Evolutionary conservation across 2,329 filamentous ascomycete genomes (phyloP), one percentile per base, ranked within the genome.

Genomic region (Trichoderma sp.): DNA sequence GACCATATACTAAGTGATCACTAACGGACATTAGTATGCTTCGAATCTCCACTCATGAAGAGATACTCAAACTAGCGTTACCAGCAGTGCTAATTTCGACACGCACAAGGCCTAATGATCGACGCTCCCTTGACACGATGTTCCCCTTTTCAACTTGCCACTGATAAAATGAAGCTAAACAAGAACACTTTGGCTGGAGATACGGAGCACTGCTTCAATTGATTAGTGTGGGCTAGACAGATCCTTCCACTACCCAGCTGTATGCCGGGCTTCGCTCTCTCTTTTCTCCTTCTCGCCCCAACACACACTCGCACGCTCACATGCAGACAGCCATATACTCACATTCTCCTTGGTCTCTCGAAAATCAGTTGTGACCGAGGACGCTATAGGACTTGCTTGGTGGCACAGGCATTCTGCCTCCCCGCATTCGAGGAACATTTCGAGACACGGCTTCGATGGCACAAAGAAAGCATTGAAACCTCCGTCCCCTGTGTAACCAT

Each of bases 201-300:
- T 39, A 32, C 32, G 65, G 36, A 57, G 18, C 36, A n/a, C 18
- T 60, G 47, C 47, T 68, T 24, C 65, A 39, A 32, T 56, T 14
- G 36, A 68, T 60, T 39, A 30, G 51, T 67, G 64, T 58, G 51
- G 32, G 56, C 26, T 60, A 32, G 51, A 58, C 53, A 43, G 36
- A 68, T 68, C 53, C 65, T 60, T 60, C 56, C 56, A 47, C 65
- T 60, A 60, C 32, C 30, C 30, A n/a, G 18, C 65, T 67, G 64
- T 43, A 39, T 39, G 26, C 32, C 51, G 24, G 11, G 28, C 57
- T 30, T 34, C 30, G 34, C 34, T 30, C 18, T 39, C 14, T 60
- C 64, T 30, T 24, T 53, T 53, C 47, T 53, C 47, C 21, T 24
- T 24, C 47, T 24, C 47, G 11, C 43, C 51, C 21, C 51, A 67